Base-by-base conservation (phyloP, 805 yeast species). In the Torulaspora franciscae region DNA sequence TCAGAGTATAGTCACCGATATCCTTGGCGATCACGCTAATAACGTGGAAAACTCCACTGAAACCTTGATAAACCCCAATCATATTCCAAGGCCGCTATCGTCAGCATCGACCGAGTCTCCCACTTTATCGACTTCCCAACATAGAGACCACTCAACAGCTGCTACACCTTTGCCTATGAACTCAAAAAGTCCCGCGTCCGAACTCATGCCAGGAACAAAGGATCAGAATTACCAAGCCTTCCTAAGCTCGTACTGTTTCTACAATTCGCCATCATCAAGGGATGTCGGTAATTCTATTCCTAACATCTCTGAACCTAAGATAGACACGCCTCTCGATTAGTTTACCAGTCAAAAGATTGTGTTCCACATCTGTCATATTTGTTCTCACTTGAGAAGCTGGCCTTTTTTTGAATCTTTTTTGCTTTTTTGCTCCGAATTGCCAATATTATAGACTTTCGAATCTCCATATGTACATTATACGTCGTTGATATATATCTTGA, bases 191-290 rank as follows among this genome's bases (percentile, higher is more conserved):
- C 11, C 15, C 10, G 29, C 33, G 13, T 17, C 30, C 3, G 40
- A 37, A 28, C 10, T 30, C 6, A 30, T 26, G 7, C 14, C 37
- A 19, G 43, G 26, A 40, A 14, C 45, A 24, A 51, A 49, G 30
- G 50, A 54, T 41, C 45, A 48, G 44, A 58, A 58, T 44, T 59
- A 61, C 42, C 56, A 61, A 34, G 52, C 57, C 9, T 51, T 61
- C 35, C 36, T 58, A 24, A 52, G 55, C 34, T 54, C 64, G 4
- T 59, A 57, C 37, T 58, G 65, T 43, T 61, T 59, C 41, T 54
- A 56, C 38, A 48, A 47, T 4, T 51, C 57, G 2, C 37, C 57
- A 34, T 24, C 40, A 14, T 39, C 42, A 23, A 39, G 25, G 32
- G 42, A 30, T 8, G 14, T 32, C 14, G 37, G 24, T 24, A 19